These are phyloP conservation scores for Eutrema heterophyllum DNA, from an alignment of 345 rosid species.

Conservation along the genomic window DNA sequence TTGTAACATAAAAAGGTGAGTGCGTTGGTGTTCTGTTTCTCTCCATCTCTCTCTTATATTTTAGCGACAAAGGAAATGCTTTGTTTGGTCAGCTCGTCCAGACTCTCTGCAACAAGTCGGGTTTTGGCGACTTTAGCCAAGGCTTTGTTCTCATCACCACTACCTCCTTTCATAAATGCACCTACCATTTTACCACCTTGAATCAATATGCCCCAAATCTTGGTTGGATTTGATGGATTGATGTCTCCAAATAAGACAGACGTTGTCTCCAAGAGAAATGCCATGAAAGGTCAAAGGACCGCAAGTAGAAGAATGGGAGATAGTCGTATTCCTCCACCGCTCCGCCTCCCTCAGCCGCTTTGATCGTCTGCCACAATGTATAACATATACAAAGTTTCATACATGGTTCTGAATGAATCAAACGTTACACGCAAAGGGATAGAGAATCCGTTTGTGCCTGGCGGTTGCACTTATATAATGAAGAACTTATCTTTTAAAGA, in stretches of 20 bases:
- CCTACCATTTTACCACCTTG: too few relatives aligned
- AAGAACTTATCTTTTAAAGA: too few relatives aligned
- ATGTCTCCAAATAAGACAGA: conserved; percentile 77
- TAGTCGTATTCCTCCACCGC: conserved; percentile 74
- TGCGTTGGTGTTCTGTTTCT: neutral
- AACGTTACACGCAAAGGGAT: too few relatives aligned
- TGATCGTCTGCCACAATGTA: conserved; percentile 55
- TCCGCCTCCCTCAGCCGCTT: conserved; percentile 65
- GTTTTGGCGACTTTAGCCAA: too few relatives aligned
- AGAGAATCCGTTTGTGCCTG: too few relatives aligned
- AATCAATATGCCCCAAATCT: conserved; percentile 88
- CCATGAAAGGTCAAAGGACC: conserved; percentile 91
- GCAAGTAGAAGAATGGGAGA: conserved; percentile 94
- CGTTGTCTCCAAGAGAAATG: conserved; percentile 94
- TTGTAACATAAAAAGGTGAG: conserved; percentile 4
- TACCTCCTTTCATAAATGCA: too few relatives aligned
- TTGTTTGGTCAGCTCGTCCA: conserved; percentile 46
- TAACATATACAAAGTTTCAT: neutral
- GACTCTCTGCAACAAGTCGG: too few relatives aligned
- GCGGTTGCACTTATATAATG: too few relatives aligned
- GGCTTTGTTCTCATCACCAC: too few relatives aligned
- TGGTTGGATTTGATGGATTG: conserved; percentile 48
- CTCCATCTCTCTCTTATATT: conserved; percentile 37
- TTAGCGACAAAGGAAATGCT: conserved; percentile 83
- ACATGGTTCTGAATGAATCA: neutral